Conservation (phyloP, 140 eudicot genomes). For the Stevia rebaudiana region DNA sequence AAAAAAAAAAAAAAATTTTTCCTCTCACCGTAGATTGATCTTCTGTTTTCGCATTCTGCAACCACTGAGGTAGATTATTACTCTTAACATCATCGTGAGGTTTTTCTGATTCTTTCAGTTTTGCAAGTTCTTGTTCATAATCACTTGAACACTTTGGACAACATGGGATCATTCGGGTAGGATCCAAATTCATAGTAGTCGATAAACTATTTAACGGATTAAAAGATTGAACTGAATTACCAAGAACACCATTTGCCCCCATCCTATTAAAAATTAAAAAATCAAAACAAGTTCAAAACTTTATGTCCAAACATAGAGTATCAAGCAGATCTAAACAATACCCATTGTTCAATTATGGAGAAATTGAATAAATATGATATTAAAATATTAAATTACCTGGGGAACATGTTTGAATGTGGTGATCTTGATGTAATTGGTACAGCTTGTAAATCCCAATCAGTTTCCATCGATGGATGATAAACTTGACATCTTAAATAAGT, state of each 20-base stretch:
- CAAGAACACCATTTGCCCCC: constrained; percentile 51
- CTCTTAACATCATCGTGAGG: constrained; percentile 40
- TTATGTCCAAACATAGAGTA: neutral
- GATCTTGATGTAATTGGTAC: constrained; percentile 79
- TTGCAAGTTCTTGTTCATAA: constrained; percentile 58
- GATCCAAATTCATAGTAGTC: constrained; percentile 35
- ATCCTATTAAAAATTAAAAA: constrained; percentile 30
- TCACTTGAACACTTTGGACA: constrained; percentile 69
- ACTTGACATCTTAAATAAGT: constrained; percentile 92
- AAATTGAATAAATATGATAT: neutral
- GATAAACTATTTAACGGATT: constrained; percentile 49
- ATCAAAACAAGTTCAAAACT: constrained; percentile 4
- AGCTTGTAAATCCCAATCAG: constrained; percentile 94
- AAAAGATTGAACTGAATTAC: constrained; percentile 43
- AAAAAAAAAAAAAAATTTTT: neutral
- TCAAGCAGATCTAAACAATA: neutral
- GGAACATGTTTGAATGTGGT: constrained; percentile 51
- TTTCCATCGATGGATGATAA: constrained; percentile 86
- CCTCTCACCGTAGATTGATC: constrained; percentile 45
- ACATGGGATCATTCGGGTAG: constrained; percentile 29
- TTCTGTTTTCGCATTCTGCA: constrained; percentile 56
- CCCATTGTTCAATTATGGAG: neutral
- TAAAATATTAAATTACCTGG: constrained; percentile 44
- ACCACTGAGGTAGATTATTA: constrained; percentile 67
- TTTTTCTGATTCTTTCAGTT: constrained; percentile 46